Evolutionary conservation across 495 filamentous ascomycete genomes (phyloP), one percentile per base, ranked within the genome.

Genomic region (Evernia prunastri): DNA sequence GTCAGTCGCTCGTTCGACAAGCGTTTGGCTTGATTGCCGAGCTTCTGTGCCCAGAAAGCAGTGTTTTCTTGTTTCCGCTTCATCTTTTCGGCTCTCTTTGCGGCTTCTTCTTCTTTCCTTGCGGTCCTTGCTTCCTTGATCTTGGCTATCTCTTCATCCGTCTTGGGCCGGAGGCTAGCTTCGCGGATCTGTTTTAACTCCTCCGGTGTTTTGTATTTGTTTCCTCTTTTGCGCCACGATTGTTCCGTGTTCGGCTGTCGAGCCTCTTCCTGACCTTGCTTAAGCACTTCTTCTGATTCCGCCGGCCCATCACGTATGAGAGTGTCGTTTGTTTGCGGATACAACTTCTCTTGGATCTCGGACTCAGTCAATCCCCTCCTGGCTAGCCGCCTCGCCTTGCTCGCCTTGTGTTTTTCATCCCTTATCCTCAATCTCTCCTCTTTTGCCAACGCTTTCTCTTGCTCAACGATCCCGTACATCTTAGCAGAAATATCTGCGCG

Each of bases 401-500:
- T 63, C 40, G 10, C 36, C 33, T 66, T 65, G 40, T 67, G 56
- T 25, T 58, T 63, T 36, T 56, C 63, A 45, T 57, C 54, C 31
- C 49, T 53, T 35, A 53, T 54, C 31, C 60, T 35, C 31, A 54
- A 9, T 40, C 58, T 66, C 18, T 71, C 70, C 37, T 62, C 47
- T 1, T 53, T 27, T 23, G 61, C 72, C 27, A 72, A 51, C 35
- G 66, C 67, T 18, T 54, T 67, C 62, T 78, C 73, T 45, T 71
- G 59, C 39, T 72, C 69, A 29, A 80, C 70, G 43, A 80, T 76
- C 0, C 75, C 79, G 9, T 76, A 68, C 56, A 82, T 76, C 69
- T 80, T 73, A 74, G 81, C 77, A 25, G 84, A 77, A 29, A 83
- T 73, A 63, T 82, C 74, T 57, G 82, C 73, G 71, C 81, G 82